Evolutionary conservation across 805 yeast genomes (phyloP), one percentile per base, ranked within the genome.

Genomic region (Candida cerambycidarum): DNA sequence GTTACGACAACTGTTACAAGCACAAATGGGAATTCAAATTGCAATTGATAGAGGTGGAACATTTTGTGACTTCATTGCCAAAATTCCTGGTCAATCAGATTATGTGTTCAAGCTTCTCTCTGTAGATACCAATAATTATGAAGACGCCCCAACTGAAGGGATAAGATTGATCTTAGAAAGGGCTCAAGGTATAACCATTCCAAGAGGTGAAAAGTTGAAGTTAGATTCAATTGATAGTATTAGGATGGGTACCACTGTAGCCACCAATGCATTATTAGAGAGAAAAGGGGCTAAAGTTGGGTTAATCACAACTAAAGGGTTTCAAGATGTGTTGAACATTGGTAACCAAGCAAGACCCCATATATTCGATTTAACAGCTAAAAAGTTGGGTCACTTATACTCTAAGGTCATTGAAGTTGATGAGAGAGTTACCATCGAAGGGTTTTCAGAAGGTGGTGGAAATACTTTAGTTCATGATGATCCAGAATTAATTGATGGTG

Each of bases 281-380:
- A 75, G 98, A 48, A 89, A 89, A 57, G 99, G 98, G 39, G 95
- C 89, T 44, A 69, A 80, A 24, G 90, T 95, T 53, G 95, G 93
- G 1, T 72, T 92, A 45, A 63, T 90, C 4, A 89, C 95, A 2
- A 87, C 97, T 12, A 84, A 81, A 54, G 99, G 97, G 0, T 92
- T 89, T 64, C 79, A 79, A 52, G 97, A 92, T 57, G 80, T 86
- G 30, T 68, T 92, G 47, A 63, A 72, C 2, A 90, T 92, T 52
- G 98, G 98, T 2, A 89, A 88, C 57, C 98, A 92, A 61, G 79
- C 96, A 2, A 74, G 98, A 54, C 98, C 98, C 2, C 74, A 82
- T 53, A 89, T 92, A 40, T 92, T 92, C 56, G 96, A 89, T 53
- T 69, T 92, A 50, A 76, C 85, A 5, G 87, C 90, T 34, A 69